Base-by-base conservation (phyloP, 305 asterid genomes). In the Fraxinus ornus region DNA sequence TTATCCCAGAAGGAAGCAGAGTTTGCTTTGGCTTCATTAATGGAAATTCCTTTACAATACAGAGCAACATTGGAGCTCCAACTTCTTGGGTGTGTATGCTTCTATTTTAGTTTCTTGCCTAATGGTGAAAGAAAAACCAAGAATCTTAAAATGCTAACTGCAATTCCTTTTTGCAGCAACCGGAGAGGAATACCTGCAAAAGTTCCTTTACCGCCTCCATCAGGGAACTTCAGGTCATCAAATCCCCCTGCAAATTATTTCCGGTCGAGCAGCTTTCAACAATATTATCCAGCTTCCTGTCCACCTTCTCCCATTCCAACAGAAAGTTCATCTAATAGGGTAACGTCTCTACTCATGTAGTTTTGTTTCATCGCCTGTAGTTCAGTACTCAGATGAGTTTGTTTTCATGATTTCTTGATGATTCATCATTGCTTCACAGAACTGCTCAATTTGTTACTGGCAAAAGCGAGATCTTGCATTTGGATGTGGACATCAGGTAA, bases 401-500 rank as follows among this genome's bases (percentile, higher is more conserved):
- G 22, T 78, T 0, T 36, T 19, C 68, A 0, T 24, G 22, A 32
- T 79, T 60, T 78, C 37, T 80, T 82, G 68, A 76, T 22, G 4
- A 26, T 47, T 21, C n/a, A 52, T 8, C 33, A 26, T 24, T 64
- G 24, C 60, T 84, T 13, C 5, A 37, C 90, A 90, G 92, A 87
- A 78, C 49, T 89, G 94, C 80, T 91, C 94, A 0, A 88, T 88
- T 80, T 91, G 94, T 84, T 37, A 44, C 85, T 86, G 80, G 85
- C 87, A 80, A 47, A 83, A 73, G 79, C 80, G 84, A 37, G 83
- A 91, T 66, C 85, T 87, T 64, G 92, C 87, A 0, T 83, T 91
- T 17, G 92, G 92, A 75, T 91, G 94, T 26, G 94, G 92, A 13
- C 94, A 91, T 88, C 91, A 81, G 88, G 92, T 89, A 84, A 76